Evolutionary conservation across 1,284 basidiomycete genomes (phyloP).

Genomic region (Moesziomyces parantarcticus): DNA sequence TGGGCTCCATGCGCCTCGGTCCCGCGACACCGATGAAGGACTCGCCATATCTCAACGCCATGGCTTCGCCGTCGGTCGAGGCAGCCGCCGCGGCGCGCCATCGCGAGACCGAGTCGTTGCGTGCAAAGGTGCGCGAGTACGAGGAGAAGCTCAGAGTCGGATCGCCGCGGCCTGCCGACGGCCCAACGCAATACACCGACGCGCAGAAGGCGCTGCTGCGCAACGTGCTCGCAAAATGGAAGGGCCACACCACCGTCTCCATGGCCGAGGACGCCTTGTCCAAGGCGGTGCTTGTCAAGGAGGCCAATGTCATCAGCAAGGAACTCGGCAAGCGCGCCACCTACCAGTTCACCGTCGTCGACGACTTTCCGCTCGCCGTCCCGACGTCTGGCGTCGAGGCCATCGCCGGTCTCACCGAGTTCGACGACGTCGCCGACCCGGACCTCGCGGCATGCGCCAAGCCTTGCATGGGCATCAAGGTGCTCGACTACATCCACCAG

Average conservation of each 20-base stretch:
- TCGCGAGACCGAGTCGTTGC: conserved; percentile 48
- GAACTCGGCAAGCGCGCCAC: conserved; percentile 81
- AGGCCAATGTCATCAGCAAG: conserved; percentile 77
- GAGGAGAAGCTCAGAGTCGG: conserved; percentile 49
- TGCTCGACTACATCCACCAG: conserved; percentile 71
- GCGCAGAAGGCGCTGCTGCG: conserved; percentile 66
- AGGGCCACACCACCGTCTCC: conserved; percentile 70
- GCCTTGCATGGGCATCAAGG: conserved; percentile 88
- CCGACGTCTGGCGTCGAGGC: conserved; percentile 82
- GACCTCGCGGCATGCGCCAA: conserved; percentile 52
- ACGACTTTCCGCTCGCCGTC: conserved; percentile 81
- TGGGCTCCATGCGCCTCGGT: conserved; percentile 36
- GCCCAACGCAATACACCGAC: conserved; percentile 34
- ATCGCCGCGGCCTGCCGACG: conserved; percentile 30
- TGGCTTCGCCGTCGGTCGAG: conserved; percentile 17
- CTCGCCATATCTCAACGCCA: neutral
- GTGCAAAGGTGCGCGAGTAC: conserved; percentile 60
- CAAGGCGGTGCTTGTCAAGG: conserved; percentile 87
- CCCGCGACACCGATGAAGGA: conserved; percentile 35
- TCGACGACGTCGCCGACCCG: conserved; percentile 75
- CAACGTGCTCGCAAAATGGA: conserved; percentile 85
- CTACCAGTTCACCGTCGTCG: conserved; percentile 90
- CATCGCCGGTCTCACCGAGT: conserved; percentile 85
- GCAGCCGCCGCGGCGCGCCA: conserved; percentile 15
- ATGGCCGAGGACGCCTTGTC: conserved; percentile 91